These are phyloP conservation scores for Metarhizium guizhouense DNA, from an alignment of 2,329 filamentous ascomycete species.

Conservation along the genomic window DNA sequence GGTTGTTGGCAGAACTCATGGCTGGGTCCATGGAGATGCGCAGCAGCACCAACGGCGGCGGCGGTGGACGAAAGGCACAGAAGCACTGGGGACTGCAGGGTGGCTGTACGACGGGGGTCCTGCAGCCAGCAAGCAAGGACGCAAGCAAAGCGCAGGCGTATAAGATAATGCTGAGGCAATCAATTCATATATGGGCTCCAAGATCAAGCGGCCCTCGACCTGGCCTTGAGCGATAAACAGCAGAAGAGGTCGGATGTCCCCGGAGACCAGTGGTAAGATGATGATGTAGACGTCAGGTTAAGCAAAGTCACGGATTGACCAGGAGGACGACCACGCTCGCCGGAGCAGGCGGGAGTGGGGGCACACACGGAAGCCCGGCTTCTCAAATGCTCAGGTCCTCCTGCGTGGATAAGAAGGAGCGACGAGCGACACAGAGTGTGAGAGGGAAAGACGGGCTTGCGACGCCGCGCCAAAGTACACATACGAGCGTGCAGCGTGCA, in stretches of 20 bases:
- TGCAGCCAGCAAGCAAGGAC: not conserved
- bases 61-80: not conserved
- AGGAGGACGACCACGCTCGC: conserved; percentile 1
- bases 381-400: not conserved
- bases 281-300: conserved; percentile 4
- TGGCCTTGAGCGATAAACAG: not conserved
- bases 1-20: conserved; percentile 21
- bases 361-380: conserved; percentile 6
- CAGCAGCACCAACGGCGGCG: conserved; percentile 6
- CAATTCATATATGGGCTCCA: conserved; percentile 10
- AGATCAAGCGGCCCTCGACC: not conserved
- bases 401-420: not conserved
- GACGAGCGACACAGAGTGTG: not conserved
- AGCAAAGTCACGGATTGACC: not conserved
- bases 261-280: not conserved
- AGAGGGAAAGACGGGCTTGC: too few relatives aligned
- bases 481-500: too few relatives aligned
- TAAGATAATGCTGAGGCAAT: conserved; percentile 3
- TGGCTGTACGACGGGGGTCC: not conserved
- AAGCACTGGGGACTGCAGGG: not conserved
- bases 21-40: conserved; percentile 24
- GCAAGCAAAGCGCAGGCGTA: not conserved
- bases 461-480: too few relatives aligned
- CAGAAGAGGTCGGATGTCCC: conserved; percentile 2
- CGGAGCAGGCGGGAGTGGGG: conserved; percentile 8